Conservation (phyloP, 75 land plant genomes). For the Pseudotsuga menziesii region DNA sequence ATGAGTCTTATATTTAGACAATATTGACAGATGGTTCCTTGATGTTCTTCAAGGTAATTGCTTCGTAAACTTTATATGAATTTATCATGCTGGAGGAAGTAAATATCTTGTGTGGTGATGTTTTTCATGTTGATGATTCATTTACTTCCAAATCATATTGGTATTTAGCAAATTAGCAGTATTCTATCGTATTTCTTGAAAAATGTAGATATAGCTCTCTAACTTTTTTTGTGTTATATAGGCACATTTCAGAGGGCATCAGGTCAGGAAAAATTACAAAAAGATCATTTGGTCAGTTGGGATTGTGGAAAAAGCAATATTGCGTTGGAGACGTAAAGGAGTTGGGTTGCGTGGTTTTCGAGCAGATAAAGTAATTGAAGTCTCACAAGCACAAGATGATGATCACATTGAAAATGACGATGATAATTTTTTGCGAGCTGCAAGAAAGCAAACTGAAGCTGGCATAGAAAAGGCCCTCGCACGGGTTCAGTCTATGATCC, state of each 20-base stretch:
- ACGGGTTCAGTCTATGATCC: slow-evolving; percentile 84
- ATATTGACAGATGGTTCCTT: not conserved
- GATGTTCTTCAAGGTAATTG: not conserved
- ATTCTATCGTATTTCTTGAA: not conserved
- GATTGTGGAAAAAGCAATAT: slow-evolving; percentile 79
- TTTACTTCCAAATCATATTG: not conserved
- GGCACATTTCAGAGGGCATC: slow-evolving; percentile 90
- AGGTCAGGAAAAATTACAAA: slow-evolving; percentile 78
- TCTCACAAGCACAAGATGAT: not conserved
- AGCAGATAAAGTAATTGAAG: slow-evolving; percentile 15
- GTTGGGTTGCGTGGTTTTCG: slow-evolving; percentile 72
- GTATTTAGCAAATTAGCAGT: not conserved
- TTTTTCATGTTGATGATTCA: not conserved
- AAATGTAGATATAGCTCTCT: not conserved
- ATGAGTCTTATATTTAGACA: not conserved
- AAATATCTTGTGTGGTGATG: not conserved
- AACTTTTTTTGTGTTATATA: slow-evolving; percentile 20
- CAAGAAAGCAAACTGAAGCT: slow-evolving; percentile 54
- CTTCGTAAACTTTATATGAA: not conserved
- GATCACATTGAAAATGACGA: slow-evolving; percentile 42
- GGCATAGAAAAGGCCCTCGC: slow-evolving; percentile 76
- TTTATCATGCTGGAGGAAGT: not conserved
- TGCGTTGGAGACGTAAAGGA: slow-evolving; percentile 81
- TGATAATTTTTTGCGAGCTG: slow-evolving; percentile 65
- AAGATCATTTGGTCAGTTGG: slow-evolving; percentile 84